These are phyloP conservation scores for Myriosclerotinia duriaeana DNA, from an alignment of 2,329 filamentous ascomycete genomes.

Conservation along the genomic window DNA sequence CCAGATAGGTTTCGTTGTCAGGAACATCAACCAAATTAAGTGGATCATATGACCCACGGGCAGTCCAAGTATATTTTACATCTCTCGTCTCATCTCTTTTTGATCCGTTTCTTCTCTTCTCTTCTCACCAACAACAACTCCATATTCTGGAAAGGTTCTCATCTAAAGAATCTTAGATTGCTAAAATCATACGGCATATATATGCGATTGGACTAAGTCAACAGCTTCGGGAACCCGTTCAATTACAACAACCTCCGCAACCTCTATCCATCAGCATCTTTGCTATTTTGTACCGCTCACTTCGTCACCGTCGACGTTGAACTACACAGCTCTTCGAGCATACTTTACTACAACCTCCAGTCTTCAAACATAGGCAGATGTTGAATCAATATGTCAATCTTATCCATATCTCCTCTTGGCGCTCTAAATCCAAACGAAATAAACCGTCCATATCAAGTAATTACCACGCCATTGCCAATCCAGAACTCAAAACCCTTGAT, in stretches of 20 bases:
- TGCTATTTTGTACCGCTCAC: conserved; percentile 10
- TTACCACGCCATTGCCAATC: conserved; percentile 25
- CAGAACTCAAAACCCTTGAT: conserved; percentile 15
- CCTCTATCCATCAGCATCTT: neutral
- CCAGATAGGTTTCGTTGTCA: conserved; percentile 10
- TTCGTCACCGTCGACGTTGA: neutral
- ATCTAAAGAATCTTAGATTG: conserved; percentile 17
- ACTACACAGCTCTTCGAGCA: conserved; percentile 7
- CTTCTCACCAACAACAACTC: conserved; percentile 3
- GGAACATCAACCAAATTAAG: neutral
- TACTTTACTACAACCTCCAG: neutral
- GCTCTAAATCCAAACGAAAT: conserved; percentile 38
- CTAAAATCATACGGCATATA: conserved; percentile 15
- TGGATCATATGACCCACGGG: conserved; percentile 18
- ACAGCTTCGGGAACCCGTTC: conserved; percentile 1
- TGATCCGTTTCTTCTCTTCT: neutral
- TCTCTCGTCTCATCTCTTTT: conserved; percentile 1
- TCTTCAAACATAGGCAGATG: conserved; percentile 35
- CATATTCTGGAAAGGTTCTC: neutral
- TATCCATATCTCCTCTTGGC: conserved; percentile 38
- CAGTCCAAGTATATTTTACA: conserved; percentile 19
- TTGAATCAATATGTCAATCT: conserved; percentile 40
- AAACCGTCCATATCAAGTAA: conserved; percentile 31
- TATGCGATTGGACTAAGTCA: conserved; percentile 15
- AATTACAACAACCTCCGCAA: neutral